Evolutionary conservation across 345 rosid species (phyloP).

Genomic region (Angophora floribunda): DNA sequence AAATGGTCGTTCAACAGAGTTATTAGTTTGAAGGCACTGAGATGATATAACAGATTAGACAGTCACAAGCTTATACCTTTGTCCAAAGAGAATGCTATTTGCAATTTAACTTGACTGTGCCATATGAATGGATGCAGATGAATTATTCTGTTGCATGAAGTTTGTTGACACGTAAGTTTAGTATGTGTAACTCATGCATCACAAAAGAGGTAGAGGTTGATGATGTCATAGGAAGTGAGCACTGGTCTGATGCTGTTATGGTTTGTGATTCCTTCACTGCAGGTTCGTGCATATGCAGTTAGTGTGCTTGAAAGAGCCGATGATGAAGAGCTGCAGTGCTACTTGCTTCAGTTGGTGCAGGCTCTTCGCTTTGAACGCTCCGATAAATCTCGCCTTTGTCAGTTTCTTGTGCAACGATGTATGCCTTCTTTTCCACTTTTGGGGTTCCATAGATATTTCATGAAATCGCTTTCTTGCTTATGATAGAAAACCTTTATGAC

Average conservation of each 20-base stretch:
- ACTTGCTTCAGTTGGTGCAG: slow-evolving; percentile 96
- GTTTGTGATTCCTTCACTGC: slow-evolving; percentile 10
- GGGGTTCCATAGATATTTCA: not conserved
- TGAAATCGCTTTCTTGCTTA: slow-evolving; percentile 1
- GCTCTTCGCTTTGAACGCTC: slow-evolving; percentile 98
- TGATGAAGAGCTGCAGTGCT: slow-evolving; percentile 98
- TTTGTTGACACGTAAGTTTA: not conserved
- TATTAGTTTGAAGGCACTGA: not conserved
- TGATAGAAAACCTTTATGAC: slow-evolving; percentile 20
- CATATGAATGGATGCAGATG: not conserved
- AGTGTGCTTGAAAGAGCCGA: slow-evolving; percentile 96
- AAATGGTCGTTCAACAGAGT: not conserved
- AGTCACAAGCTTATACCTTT: not conserved
- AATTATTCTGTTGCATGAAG: not conserved
- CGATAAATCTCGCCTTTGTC: slow-evolving; percentile 90
- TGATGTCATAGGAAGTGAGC: not conserved
- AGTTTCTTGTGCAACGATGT: slow-evolving; percentile 92
- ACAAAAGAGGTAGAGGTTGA: not conserved
- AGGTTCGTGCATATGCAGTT: slow-evolving; percentile 99
- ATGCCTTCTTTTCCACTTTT: slow-evolving; percentile 8
- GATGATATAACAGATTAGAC: not conserved
- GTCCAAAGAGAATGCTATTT: not conserved
- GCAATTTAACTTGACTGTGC: not conserved
- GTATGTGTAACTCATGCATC: not conserved
- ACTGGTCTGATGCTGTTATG: not conserved